A percentile compares a stretch with the other conserved stretches of the same genome.
These are phyloP conservation scores for Dryas octopetala DNA, from an alignment of 306 rosid genomes.

Conservation along the genomic window DNA sequence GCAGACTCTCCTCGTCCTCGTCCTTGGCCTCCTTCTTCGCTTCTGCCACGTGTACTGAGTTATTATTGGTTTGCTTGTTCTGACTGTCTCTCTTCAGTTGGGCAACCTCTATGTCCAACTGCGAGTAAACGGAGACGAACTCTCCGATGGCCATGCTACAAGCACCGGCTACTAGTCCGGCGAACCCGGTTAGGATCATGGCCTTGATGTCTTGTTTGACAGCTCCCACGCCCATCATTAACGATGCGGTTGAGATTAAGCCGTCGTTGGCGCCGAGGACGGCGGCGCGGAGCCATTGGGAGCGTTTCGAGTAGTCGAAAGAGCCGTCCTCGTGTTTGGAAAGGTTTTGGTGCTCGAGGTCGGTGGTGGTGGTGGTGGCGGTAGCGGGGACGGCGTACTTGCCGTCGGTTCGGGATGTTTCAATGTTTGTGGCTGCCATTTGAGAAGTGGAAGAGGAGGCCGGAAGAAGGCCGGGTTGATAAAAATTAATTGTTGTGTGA, in stretches of 20 bases:
- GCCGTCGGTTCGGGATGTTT: constrained; percentile 32
- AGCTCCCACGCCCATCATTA: constrained; percentile 97
- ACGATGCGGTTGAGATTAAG: constrained; percentile 81
- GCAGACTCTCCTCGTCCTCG: constrained; percentile 40
- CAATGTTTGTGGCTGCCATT: constrained; percentile 43
- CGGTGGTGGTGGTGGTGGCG: constrained; percentile 25
- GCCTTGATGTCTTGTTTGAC: constrained; percentile 73
- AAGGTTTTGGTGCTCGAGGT: constrained; percentile 55
- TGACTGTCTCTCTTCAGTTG: constrained; percentile 59
- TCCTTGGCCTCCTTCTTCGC: constrained; percentile 1
- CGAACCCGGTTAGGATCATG: constrained; percentile 88
- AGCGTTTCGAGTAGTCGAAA: constrained; percentile 80
- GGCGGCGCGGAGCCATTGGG: constrained; percentile 94
- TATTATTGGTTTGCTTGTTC: not conserved
- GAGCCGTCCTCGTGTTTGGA: constrained; percentile 22
- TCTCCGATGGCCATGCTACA: constrained; percentile 99
- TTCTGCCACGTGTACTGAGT: too few species aligned
- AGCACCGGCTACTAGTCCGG: constrained; percentile 84
- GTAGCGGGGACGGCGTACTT: constrained; percentile 31
- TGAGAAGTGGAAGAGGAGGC: constrained; percentile 2
- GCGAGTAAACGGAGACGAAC: constrained; percentile 91
- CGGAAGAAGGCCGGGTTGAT: not conserved
- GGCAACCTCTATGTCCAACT: constrained; percentile 74
- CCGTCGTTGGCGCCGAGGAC: constrained; percentile 97
- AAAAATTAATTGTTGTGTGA: not conserved